These are phyloP conservation scores for Fusarium devonianum DNA, from an alignment of 2,329 filamentous ascomycete species.

Conservation along the genomic window DNA sequence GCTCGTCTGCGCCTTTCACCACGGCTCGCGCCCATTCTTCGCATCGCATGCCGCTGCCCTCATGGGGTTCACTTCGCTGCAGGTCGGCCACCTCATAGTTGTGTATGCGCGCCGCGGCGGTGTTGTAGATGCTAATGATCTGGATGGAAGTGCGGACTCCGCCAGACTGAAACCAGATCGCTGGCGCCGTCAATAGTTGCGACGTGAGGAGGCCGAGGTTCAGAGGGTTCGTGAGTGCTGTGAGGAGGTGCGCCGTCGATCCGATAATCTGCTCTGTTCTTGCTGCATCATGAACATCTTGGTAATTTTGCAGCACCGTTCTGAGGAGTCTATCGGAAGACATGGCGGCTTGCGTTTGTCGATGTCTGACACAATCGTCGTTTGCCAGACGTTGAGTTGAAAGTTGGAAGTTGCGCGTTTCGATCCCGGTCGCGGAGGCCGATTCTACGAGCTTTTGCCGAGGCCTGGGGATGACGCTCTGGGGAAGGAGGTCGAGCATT, in stretches of 20 bases:
- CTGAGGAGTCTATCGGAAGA: constrained; percentile 71
- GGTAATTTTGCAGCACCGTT: constrained; percentile 68
- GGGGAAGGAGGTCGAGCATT: constrained; percentile 20
- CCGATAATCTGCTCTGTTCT: constrained; percentile 66
- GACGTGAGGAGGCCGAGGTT: constrained; percentile 77
- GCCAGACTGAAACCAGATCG: constrained; percentile 70
- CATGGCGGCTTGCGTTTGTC: constrained; percentile 56
- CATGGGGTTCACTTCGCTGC: constrained; percentile 42
- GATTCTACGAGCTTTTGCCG: constrained; percentile 41
- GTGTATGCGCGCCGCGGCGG: constrained; percentile 64
- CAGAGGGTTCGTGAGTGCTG: constrained; percentile 74
- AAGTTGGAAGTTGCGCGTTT: constrained; percentile 11
- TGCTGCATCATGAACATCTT: constrained; percentile 58
- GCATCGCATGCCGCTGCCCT: constrained; percentile 55
- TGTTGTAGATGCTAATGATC: constrained; percentile 75
- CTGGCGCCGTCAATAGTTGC: constrained; percentile 74
- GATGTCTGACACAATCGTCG: not conserved
- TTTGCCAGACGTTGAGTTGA: constrained; percentile 10
- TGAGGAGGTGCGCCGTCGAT: constrained; percentile 72
- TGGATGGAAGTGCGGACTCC: constrained; percentile 69
- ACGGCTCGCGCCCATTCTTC: constrained; percentile 65
- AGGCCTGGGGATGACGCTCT: constrained; percentile 41
- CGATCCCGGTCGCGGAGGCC: constrained; percentile 28
- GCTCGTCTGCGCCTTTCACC: constrained; percentile 63
- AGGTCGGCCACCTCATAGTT: constrained; percentile 54